These are phyloP conservation scores for Chalciporus pseudorubinellus DNA, from an alignment of 768 basidiomycete genomes.

Conservation along the genomic window DNA sequence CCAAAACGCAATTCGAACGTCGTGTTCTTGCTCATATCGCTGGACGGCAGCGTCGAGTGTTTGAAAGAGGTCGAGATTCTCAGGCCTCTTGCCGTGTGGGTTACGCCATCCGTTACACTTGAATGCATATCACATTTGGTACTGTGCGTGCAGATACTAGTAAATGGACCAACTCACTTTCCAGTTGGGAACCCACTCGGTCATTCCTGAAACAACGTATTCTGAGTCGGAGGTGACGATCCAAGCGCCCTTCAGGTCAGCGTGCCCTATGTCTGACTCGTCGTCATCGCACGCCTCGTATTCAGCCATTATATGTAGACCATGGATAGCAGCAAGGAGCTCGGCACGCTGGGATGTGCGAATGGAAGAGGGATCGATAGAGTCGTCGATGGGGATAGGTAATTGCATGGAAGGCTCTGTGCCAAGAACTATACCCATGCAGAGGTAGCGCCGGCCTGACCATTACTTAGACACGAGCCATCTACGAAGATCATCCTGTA, in stretches of 20 bases:
- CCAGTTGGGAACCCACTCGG: slow-evolving; percentile 37
- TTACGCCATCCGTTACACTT: slow-evolving; percentile 12
- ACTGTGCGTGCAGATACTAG: not conserved
- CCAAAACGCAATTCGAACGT: slow-evolving; percentile 8
- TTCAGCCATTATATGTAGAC: slow-evolving; percentile 16
- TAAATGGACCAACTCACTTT: slow-evolving; percentile 16
- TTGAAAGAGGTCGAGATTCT: slow-evolving; percentile 19
- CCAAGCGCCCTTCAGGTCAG: slow-evolving; percentile 2
- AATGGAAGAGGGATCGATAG: not conserved
- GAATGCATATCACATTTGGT: not conserved
- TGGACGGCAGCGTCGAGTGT: slow-evolving; percentile 4
- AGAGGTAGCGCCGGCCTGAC: slow-evolving; percentile 20
- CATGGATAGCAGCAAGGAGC: slow-evolving; percentile 32
- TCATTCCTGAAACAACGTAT: slow-evolving; percentile 36
- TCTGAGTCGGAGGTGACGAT: slow-evolving; percentile 35
- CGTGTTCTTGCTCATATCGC: slow-evolving; percentile 2
- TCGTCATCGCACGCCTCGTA: not conserved
- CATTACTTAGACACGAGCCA: slow-evolving; percentile 34
- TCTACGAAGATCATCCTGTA: slow-evolving; percentile 35
- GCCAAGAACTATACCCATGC: slow-evolving; percentile 32
- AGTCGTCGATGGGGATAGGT: slow-evolving; percentile 26
- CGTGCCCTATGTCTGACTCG: not conserved
- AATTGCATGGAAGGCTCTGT: slow-evolving; percentile 12
- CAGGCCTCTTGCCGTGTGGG: slow-evolving; percentile 6
- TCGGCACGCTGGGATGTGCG: slow-evolving; percentile 36